Evolutionary conservation across 805 yeast genomes (phyloP).

Genomic region (Sugiyamaella floridensis): DNA sequence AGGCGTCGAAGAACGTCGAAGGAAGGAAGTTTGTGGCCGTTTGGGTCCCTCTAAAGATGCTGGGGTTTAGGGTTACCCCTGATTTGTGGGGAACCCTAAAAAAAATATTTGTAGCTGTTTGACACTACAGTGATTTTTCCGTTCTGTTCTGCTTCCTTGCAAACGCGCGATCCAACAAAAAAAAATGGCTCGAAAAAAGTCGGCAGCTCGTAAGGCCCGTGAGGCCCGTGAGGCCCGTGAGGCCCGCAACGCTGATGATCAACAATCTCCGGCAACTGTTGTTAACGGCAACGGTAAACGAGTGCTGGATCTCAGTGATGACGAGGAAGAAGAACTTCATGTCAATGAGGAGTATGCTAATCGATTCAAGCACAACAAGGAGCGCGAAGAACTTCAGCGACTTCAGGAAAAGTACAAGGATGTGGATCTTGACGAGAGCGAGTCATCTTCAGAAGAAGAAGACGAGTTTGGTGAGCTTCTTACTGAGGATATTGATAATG

Average conservation of each 20-base stretch:
- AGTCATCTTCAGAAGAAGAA: conserved; percentile 56
- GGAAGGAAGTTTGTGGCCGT: background rate
- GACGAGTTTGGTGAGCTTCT: conserved; percentile 86
- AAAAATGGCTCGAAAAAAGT: conserved; percentile 78
- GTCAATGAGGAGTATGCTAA: conserved; percentile 24
- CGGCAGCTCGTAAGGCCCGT: conserved; percentile 39
- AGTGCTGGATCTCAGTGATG: conserved; percentile 6
- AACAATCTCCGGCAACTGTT: background rate
- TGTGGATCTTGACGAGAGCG: conserved; percentile 28
- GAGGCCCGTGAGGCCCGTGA: background rate
- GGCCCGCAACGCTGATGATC: background rate
- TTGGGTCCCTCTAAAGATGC: background rate
- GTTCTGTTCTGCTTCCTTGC: conserved; percentile 1
- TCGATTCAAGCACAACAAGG: conserved; percentile 28
- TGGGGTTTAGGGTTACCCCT: background rate
- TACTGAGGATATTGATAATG: conserved; percentile 78
- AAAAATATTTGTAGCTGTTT: background rate
- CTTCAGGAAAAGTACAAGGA: conserved; percentile 25
- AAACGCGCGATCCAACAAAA: conserved; percentile 1
- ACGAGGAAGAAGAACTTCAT: conserved; percentile 19
- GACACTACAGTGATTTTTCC: background rate
- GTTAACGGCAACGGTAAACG: background rate
- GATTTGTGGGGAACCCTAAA: background rate
- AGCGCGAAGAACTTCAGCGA: conserved; percentile 27
- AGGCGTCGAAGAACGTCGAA: background rate